Evolutionary conservation across 1,284 basidiomycete genomes (phyloP).

Genomic region (Pseudomicrostroma phylloplanum): DNA sequence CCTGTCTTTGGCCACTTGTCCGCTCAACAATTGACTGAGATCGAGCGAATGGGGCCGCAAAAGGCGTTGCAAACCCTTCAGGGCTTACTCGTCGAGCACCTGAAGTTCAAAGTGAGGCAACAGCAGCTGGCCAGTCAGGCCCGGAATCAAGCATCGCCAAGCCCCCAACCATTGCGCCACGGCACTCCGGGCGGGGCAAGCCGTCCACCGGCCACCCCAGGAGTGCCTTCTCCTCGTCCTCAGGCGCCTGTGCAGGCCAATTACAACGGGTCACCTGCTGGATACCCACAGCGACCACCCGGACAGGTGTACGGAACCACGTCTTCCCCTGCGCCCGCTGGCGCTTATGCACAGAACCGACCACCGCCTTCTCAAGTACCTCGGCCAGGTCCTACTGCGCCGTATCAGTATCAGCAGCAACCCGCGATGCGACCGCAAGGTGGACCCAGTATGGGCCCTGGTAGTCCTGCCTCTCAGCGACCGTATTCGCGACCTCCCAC

Average conservation of each 20-base stretch:
- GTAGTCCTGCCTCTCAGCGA: too few relatives aligned
- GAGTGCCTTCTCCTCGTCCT: constrained; percentile 6
- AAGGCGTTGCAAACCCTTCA: constrained; percentile 76
- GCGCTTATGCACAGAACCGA: too few relatives aligned
- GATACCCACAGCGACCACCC: too few relatives aligned
- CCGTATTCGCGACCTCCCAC: too few relatives aligned
- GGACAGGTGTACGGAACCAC: too few relatives aligned
- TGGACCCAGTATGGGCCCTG: too few relatives aligned
- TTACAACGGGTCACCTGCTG: neutral
- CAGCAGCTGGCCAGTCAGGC: constrained; percentile 37
- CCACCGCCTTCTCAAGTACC: too few relatives aligned
- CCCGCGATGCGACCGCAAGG: too few relatives aligned
- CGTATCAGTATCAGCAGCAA: too few relatives aligned
- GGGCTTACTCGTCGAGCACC: constrained; percentile 71
- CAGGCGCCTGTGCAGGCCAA: constrained; percentile 5
- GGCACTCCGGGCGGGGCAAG: neutral
- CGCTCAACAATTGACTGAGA: constrained; percentile 64
- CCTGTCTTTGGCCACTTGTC: constrained; percentile 73
- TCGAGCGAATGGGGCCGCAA: constrained; percentile 73
- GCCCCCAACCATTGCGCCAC: neutral
- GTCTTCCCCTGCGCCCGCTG: too few relatives aligned
- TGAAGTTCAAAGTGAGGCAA: constrained; percentile 67
- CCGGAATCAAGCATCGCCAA: constrained; percentile 3
- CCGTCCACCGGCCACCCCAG: neutral
- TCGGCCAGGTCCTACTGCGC: too few relatives aligned